Evolutionary conservation across 2,329 filamentous ascomycete species (phyloP).

Genomic region (Rutstroemia sp.): DNA sequence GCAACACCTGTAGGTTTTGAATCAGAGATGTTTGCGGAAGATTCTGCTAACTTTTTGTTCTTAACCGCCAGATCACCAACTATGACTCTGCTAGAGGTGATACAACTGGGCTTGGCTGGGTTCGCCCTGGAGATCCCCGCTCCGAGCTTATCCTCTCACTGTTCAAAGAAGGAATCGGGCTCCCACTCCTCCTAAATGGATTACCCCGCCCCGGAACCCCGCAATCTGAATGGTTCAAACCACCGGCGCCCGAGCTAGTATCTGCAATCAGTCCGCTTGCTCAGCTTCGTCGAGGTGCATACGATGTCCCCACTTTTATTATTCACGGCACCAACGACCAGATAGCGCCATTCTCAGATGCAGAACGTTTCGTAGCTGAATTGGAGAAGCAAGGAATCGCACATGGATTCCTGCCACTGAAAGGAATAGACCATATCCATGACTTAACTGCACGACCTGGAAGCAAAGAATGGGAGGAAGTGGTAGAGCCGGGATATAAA

Average conservation of each 20-base stretch:
- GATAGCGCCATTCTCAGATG: neutral
- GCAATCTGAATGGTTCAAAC: neutral
- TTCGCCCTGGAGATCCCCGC: conserved; percentile 1
- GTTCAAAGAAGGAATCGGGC: neutral
- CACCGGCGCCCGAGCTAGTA: neutral
- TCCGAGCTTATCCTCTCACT: conserved; percentile 2
- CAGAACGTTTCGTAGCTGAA: neutral
- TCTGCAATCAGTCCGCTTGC: neutral
- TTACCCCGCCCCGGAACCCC: neutral
- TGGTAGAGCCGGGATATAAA: neutral
- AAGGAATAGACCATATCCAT: neutral
- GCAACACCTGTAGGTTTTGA: no score
- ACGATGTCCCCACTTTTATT: neutral
- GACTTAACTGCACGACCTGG: neutral
- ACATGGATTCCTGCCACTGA: neutral
- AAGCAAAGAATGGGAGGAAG: neutral
- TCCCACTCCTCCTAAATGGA: neutral
- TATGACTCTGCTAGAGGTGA: neutral
- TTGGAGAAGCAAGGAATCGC: neutral
- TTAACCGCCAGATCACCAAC: neutral
- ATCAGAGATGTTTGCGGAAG: neutral
- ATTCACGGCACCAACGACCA: neutral
- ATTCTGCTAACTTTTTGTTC: neutral
- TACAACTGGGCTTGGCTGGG: neutral
- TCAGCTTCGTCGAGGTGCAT: neutral